These are phyloP conservation scores for Ettlia oleoabundans DNA, from an alignment of 139 green algal genomes.

Conservation along the genomic window DNA sequence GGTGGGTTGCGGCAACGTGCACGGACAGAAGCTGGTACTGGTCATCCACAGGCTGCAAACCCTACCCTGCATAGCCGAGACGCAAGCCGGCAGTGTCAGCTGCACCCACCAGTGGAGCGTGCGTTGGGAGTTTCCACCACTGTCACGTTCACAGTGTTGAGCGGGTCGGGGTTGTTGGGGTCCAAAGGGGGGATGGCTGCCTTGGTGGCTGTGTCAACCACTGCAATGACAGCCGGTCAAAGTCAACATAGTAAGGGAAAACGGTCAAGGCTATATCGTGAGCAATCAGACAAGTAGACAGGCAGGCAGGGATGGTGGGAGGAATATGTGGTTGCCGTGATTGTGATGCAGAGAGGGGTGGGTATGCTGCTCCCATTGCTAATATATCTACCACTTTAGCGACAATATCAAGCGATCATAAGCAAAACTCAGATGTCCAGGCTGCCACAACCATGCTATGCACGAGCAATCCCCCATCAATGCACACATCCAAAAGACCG, in stretches of 20 bases:
- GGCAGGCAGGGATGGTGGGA: neutral
- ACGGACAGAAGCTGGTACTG: neutral
- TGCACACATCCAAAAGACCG: too few species aligned
- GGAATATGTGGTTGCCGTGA: neutral
- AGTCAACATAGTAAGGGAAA: too few species aligned
- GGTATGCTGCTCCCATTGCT: too few species aligned
- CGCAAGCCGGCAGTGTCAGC: too few species aligned
- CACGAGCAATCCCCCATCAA: neutral
- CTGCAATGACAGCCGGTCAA: neutral
- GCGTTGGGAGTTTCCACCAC: conserved; percentile 17
- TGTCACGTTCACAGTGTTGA: neutral
- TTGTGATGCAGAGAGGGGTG: neutral
- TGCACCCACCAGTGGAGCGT: neutral
- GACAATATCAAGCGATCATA: too few species aligned
- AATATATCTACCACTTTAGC: too few species aligned
- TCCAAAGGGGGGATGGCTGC: neutral
- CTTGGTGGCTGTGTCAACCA: neutral
- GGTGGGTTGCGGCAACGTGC: too few species aligned
- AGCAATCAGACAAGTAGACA: too few species aligned
- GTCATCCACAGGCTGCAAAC: neutral
- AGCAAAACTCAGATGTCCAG: too few species aligned
- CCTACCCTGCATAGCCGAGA: too few species aligned
- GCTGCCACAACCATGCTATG: neutral
- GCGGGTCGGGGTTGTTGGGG: neutral
- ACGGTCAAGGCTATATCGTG: too few species aligned